Evolutionary conservation across 805 yeast genomes (phyloP), one percentile per base, ranked within the genome.

Genomic region (Cyberlindnera maritima): DNA sequence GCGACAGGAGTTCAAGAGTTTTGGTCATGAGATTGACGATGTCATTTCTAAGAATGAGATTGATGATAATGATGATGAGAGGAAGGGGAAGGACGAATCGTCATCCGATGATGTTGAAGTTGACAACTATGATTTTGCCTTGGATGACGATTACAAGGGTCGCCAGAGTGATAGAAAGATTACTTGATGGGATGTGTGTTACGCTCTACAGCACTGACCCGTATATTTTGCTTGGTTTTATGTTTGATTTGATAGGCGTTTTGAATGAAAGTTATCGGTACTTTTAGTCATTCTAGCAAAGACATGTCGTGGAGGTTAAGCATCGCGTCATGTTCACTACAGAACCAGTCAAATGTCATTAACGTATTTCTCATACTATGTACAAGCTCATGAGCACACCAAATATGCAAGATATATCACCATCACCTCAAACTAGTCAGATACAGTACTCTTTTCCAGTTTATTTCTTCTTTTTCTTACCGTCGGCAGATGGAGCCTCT

Each of bases 391-490:
- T 39, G 32, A 37, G 15, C 33, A 21, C 5, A 21, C 25, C 5
- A 21, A 21, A 37, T 37, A 37, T 37, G 40, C 40, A 26, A 19
- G 9, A 5, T 21, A 6, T 21, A 6, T 21, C 9, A 21, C 25
- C 9, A 6, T 5, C 5, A 21, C 5, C 25, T 21, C 8, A 7
- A 17, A 15, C 15, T 7, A 7, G 21, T 14, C 29, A n/a, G n/a
- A 19, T 4, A 19, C 19, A 5, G 25, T 21, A 9, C 9, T 21
- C 25, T 21, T 21, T 21, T 9, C 25, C 5, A 14, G 17, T 4
- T 51, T 37, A 57, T 56, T 65, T 61, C 61, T 67, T 70, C 69
- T 75, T 76, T 47, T 68, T 68, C 47, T 67, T 67, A 33, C 61
- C 60, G 23, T 67, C 67, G 20, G 69, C 71, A 37, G 60, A 54